Conservation (phyloP, 768 basidiomycete genomes). For the Cystofilobasidium bisporidii region DNA sequence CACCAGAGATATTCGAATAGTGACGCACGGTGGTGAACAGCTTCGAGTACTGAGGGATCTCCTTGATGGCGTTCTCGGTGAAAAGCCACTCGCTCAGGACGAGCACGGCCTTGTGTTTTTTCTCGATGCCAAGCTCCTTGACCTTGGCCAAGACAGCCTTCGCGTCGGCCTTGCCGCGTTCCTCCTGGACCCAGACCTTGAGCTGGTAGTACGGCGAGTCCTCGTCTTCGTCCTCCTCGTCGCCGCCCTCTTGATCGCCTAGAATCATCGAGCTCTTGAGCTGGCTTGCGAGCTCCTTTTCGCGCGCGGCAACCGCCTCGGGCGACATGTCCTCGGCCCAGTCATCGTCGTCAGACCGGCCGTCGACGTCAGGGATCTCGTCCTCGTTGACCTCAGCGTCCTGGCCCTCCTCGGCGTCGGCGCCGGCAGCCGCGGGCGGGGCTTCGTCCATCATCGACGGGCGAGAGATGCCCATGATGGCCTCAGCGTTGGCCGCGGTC, state of each 20-base stretch:
- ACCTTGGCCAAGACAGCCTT: conserved; percentile 72
- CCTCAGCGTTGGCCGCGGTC: conserved; percentile 28
- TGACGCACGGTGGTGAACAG: conserved; percentile 44
- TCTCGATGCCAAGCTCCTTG: conserved; percentile 81
- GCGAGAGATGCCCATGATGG: conserved; percentile 36
- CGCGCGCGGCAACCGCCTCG: conserved; percentile 74
- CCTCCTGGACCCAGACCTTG: conserved; percentile 75
- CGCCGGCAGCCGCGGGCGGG: conserved; percentile 3
- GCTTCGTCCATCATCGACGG: conserved; percentile 45
- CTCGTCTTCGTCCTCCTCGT: conserved; percentile 65
- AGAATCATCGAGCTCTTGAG: conserved; percentile 47
- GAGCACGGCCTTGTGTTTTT: conserved; percentile 82
- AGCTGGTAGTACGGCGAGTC: conserved; percentile 79
- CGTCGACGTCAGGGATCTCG: conserved; percentile 43
- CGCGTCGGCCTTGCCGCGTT: conserved; percentile 43
- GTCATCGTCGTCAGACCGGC: conserved; percentile 49
- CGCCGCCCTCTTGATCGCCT: conserved; percentile 58
- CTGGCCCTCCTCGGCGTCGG: conserved; percentile 28
- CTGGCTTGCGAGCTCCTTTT: conserved; percentile 59
- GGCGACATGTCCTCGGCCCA: conserved; percentile 90
- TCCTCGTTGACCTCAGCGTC: conserved; percentile 48
- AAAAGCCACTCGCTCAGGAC: conserved; percentile 78
- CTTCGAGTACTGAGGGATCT: conserved; percentile 57
- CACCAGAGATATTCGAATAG: too few species aligned
- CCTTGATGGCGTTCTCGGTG: conserved; percentile 56